A percentile compares a stretch with the other conserved stretches of the same genome.
Evolutionary conservation across 2,329 filamentous ascomycete species (phyloP).

Genomic region (Colletotrichum sp.): DNA sequence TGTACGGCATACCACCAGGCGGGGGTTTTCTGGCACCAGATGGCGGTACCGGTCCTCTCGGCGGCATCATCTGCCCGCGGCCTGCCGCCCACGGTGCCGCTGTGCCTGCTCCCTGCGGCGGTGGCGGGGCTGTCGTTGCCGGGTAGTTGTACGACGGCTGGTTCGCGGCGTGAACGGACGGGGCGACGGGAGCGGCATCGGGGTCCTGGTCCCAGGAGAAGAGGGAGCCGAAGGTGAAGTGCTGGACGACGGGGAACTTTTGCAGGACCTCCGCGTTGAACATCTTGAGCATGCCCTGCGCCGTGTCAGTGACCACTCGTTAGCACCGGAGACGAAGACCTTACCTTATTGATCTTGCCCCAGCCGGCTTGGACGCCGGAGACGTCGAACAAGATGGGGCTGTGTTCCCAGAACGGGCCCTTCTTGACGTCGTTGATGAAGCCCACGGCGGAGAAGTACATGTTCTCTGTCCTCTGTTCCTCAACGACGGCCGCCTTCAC

Average conservation of each 20-base stretch:
- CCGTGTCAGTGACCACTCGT: neutral
- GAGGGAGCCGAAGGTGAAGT: conserved; percentile 85
- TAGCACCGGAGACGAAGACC: neutral
- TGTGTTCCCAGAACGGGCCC: conserved; percentile 97
- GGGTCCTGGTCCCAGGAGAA: conserved; percentile 78
- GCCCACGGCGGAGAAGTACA: conserved; percentile 95
- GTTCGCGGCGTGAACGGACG: conserved; percentile 62
- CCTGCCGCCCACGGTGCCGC: conserved; percentile 49
- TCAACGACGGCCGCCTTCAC: conserved; percentile 69
- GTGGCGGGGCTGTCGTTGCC: conserved; percentile 29
- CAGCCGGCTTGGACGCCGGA: conserved; percentile 91
- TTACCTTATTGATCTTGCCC: conserved; percentile 94
- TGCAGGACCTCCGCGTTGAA: conserved; percentile 95
- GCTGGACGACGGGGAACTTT: conserved; percentile 98
- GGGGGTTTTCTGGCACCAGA: conserved; percentile 40
- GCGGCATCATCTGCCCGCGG: conserved; percentile 31
- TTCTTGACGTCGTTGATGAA: conserved; percentile 98
- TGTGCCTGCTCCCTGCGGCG: conserved; percentile 34
- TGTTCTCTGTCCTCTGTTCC: conserved; percentile 68
- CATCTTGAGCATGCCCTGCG: conserved; percentile 98
- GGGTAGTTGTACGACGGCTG: conserved; percentile 45
- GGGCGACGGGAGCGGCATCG: conserved; percentile 52
- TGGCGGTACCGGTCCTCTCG: conserved; percentile 36
- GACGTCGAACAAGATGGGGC: conserved; percentile 89
- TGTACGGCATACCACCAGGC: conserved; percentile 42